phyloP scores from a whole-genome alignment of 2,329 filamentous ascomycete species.

The Acrocalymma vagum region DNA sequence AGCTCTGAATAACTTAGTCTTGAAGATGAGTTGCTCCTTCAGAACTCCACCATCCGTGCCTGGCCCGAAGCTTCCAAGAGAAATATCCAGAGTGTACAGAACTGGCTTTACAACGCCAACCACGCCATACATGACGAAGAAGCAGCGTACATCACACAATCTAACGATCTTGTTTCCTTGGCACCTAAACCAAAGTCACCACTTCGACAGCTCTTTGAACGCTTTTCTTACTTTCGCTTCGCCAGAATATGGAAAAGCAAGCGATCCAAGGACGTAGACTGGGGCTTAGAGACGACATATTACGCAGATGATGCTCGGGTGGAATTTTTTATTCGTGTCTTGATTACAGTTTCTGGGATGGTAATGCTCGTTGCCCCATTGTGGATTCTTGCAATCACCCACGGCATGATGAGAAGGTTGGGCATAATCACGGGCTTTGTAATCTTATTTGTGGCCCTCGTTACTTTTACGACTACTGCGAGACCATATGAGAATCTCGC shows the following conservation, averaged over 20 bases:
- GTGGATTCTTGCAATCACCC: constrained; percentile 16
- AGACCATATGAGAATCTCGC: constrained; percentile 16
- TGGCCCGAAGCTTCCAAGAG: constrained; percentile 6
- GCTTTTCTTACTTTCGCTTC: constrained; percentile 9
- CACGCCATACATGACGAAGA: constrained; percentile 14
- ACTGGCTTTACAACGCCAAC: constrained; percentile 14
- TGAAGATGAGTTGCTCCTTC: constrained; percentile 16
- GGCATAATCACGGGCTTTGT: constrained; percentile 18
- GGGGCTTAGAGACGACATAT: constrained; percentile 2
- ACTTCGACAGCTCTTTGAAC: constrained; percentile 13
- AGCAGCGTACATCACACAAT: constrained; percentile 10
- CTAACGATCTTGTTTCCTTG: constrained; percentile 11
- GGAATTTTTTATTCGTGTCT: constrained; percentile 6
- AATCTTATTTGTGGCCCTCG: constrained; percentile 12
- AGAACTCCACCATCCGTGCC: constrained; percentile 9
- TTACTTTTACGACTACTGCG: constrained; percentile 13
- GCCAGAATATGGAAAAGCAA: constrained; percentile 11
- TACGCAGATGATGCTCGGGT: constrained; percentile 15
- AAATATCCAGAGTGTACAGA: constrained; percentile 9
- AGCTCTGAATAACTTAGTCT: neutral
- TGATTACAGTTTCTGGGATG: constrained; percentile 15
- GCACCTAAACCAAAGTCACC: constrained; percentile 9
- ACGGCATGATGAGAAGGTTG: constrained; percentile 11
- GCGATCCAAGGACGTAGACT: no score
- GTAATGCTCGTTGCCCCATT: constrained; percentile 19